Evolutionary conservation across 2,329 filamentous ascomycete species (phyloP), one percentile per base, ranked within the genome.

Genomic region (Cryphonectria radicalis): DNA sequence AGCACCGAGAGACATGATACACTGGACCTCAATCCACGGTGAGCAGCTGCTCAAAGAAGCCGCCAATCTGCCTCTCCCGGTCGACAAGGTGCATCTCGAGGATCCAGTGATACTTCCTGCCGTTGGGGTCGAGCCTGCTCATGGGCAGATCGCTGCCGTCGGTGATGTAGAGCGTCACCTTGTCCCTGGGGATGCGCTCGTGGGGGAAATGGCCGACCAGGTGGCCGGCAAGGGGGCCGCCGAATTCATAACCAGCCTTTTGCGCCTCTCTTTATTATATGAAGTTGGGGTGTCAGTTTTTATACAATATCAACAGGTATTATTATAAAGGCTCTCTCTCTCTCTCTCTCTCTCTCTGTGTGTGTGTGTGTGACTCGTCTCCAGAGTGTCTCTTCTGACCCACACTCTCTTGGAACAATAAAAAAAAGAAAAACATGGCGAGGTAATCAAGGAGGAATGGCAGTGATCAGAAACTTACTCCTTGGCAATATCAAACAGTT

Each of bases 121-220:
- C 84, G 69, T 85, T 79, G 63, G 80, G 80, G 3, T 80, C 84
- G 4, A 76, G 63, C 4, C 74, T 73, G 32, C 74, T 77, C 82
- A 87, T 85, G 2, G 75, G 74, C n/a, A 82, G 78, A 14, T 78
- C 69, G 73, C 85, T 86, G 0, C 82, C 84, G 62, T 81, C 76
- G 0, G 80, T 82, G 66, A 86, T 84, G 71, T 86, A 86, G 35
- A 85, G 75, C 1, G 76, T 76, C 32, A 78, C 80, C 77, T 81
- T 82, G 74, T 86, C 83, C n/a, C 81, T 80, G 1, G 84, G 84
- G 70, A 86, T 86, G 0, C 84, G 79, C 76, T 86, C 84, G 73
- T 87, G 84, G 6, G 84, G 85, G 67, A 86, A 86, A n/a, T 78
- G 78, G 1, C 84, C 85, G 32, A 87, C 82, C 10, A 87, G 76